Conservation (phyloP, 2,329 filamentous ascomycete species). For the Drechslera avenae region DNA sequence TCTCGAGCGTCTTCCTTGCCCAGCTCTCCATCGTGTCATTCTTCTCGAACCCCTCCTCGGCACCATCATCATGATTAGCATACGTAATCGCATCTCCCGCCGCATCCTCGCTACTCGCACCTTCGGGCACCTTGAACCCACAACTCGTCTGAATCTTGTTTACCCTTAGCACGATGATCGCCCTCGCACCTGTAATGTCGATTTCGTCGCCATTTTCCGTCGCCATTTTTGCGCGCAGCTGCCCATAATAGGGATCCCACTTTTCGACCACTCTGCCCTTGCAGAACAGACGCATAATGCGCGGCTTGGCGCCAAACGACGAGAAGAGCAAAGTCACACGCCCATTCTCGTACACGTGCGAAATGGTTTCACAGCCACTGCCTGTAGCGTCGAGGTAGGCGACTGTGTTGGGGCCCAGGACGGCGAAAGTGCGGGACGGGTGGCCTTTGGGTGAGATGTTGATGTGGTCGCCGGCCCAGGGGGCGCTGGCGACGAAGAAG, state of each 20-base stretch:
- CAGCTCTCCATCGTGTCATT: conserved; percentile 62
- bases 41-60: conserved; percentile 34
- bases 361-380: conserved; percentile 76
- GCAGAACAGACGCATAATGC: conserved; percentile 70
- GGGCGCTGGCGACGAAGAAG: conserved; percentile 77
- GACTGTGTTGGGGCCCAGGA: conserved; percentile 63
- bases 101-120: conserved; percentile 39
- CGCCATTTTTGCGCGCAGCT: conserved; percentile 51
- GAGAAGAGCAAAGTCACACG: conserved; percentile 77
- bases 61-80: conserved; percentile 25
- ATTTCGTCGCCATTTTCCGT: conserved; percentile 33
- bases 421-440: conserved; percentile 64
- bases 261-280: conserved; percentile 64
- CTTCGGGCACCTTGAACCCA: conserved; percentile 66
- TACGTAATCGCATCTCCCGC: conserved; percentile 23
- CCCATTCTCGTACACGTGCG: conserved; percentile 77
- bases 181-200: conserved; percentile 48
- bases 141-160: conserved; percentile 69
- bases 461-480: conserved; percentile 69
- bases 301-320: conserved; percentile 63
- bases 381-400: conserved; percentile 77
- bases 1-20: conserved; percentile 56
- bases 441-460: conserved; percentile 79
- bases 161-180: conserved; percentile 66
- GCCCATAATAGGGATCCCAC: conserved; percentile 52